phyloP scores from a whole-genome alignment of 768 basidiomycete species.

The Suillus cothurnatus region DNA sequence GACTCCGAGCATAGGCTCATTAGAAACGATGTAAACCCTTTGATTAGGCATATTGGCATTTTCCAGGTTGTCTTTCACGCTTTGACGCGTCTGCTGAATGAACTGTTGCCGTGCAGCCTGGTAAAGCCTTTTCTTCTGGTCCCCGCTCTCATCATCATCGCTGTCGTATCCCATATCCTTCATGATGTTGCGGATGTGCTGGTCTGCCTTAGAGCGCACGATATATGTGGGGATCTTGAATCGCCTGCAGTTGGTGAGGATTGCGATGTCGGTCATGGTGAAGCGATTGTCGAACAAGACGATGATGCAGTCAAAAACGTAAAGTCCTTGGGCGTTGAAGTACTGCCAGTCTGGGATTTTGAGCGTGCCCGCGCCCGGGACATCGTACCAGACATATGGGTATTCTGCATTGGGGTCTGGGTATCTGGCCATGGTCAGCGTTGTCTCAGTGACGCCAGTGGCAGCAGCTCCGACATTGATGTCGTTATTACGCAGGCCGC shows the following conservation, averaged over 20 bases:
- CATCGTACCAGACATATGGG: conserved; percentile 38
- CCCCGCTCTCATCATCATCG: conserved; percentile 18
- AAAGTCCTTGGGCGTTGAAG: conserved; percentile 41
- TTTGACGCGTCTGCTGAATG: conserved; percentile 28
- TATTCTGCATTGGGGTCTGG: conserved; percentile 24
- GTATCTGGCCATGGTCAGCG: conserved; percentile 31
- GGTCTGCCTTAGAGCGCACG: conserved; percentile 29
- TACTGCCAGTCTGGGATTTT: conserved; percentile 39
- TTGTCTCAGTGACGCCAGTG: conserved; percentile 37
- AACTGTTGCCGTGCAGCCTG: conserved; percentile 30
- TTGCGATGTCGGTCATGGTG: conserved; percentile 38
- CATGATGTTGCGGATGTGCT: conserved; percentile 15
- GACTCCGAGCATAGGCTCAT: conserved; percentile 25
- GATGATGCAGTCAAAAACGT: conserved; percentile 38
- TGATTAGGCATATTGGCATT: conserved; percentile 30
- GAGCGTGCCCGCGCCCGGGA: conserved; percentile 41
- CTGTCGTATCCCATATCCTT: conserved; percentile 32
- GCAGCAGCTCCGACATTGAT: conserved; percentile 30
- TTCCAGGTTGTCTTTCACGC: conserved; percentile 26
- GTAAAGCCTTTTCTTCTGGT: conserved; percentile 20
- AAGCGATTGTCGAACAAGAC: conserved; percentile 39
- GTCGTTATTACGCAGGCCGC: conserved; percentile 31
- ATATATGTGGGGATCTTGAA: conserved; percentile 39
- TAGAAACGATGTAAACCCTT: conserved; percentile 33
- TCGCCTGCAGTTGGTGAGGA: conserved; percentile 33